A percentile compares a stretch with the other conserved stretches of the same genome.
Evolutionary conservation across 2,329 filamentous ascomycete species (phyloP).

Genomic region (Calonectria leucothoes): DNA sequence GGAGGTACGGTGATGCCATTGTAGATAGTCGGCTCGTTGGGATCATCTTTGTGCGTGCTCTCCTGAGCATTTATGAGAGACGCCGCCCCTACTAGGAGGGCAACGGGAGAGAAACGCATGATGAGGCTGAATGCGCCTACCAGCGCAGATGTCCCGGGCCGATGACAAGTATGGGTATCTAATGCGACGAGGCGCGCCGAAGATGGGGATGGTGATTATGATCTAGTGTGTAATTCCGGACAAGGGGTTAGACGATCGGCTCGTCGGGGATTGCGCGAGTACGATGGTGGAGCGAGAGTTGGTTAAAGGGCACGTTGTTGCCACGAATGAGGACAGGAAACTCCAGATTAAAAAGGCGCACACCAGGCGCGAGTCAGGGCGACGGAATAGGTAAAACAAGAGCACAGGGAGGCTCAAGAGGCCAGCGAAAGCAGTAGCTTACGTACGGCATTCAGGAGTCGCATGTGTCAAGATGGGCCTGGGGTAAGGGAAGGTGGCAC

Average conservation of each 20-base stretch:
- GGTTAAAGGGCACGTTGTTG: conserved; percentile 23
- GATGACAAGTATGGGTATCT: neutral
- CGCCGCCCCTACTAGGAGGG: conserved; percentile 59
- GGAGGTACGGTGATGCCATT: conserved; percentile 76
- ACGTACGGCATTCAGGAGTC: conserved; percentile 4
- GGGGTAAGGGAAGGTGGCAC: neutral
- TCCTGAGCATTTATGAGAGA: conserved; percentile 46
- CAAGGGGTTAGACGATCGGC: conserved; percentile 27
- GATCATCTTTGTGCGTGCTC: conserved; percentile 44
- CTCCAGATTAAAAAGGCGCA: conserved; percentile 15
- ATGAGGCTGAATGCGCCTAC: conserved; percentile 26
- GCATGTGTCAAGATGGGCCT: conserved; percentile 6
- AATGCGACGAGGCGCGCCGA: neutral
- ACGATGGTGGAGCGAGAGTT: conserved; percentile 18
- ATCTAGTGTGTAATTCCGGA: conserved; percentile 4
- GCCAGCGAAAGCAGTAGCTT: conserved; percentile 13
- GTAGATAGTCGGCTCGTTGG: conserved; percentile 65
- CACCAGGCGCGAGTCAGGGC: conserved; percentile 17
- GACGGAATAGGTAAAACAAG: neutral
- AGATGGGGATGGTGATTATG: neutral
- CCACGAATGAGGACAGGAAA: conserved; percentile 25
- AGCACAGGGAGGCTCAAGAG: conserved; percentile 2
- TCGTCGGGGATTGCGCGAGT: neutral
- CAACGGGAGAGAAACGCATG: conserved; percentile 52
- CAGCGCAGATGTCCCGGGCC: conserved; percentile 2